Conservation (phyloP, 2,329 filamentous ascomycete species). For the Cladophialophora carrionii region DNA sequence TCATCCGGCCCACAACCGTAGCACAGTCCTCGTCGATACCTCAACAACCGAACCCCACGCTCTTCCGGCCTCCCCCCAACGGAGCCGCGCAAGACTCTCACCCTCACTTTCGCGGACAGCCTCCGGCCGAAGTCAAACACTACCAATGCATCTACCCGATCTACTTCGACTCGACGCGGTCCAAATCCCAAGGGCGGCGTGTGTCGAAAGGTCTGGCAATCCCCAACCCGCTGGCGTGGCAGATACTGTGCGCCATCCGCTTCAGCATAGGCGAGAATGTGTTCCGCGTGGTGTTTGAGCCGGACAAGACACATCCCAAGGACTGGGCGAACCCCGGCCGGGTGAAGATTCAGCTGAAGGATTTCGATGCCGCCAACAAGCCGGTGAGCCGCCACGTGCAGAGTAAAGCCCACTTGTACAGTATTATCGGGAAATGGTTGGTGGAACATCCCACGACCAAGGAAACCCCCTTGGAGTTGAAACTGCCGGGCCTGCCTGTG, state of each 20-base stretch:
- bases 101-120: conserved; percentile 47
- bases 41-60: conserved; percentile 41
- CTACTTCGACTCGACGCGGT: conserved; percentile 79
- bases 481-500: conserved; percentile 73
- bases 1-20: conserved; percentile 46
- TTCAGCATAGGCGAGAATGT: conserved; percentile 56
- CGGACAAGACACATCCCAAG: conserved; percentile 88
- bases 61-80: conserved; percentile 54
- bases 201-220: conserved; percentile 75
- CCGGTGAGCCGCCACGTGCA: conserved; percentile 58
- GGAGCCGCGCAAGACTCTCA: conserved; percentile 40
- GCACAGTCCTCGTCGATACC: conserved; percentile 41
- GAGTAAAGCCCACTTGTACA: conserved; percentile 86
- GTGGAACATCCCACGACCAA: conserved; percentile 76
- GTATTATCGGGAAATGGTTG: conserved; percentile 76
- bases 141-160: conserved; percentile 92
- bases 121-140: conserved; percentile 65
- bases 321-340: conserved; percentile 97
- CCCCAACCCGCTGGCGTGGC: conserved; percentile 80
- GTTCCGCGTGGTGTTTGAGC: conserved; percentile 72
- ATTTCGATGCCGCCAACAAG: conserved; percentile 55
- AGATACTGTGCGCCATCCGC: conserved; percentile 84
- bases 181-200: conserved; percentile 77
- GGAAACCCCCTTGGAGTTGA: conserved; percentile 69
- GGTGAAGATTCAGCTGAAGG: conserved; percentile 72